A percentile compares a stretch with the other conserved stretches of the same genome.
Conservation (phyloP, 768 basidiomycete species). For the Omphalotus guepiniiformis region DNA sequence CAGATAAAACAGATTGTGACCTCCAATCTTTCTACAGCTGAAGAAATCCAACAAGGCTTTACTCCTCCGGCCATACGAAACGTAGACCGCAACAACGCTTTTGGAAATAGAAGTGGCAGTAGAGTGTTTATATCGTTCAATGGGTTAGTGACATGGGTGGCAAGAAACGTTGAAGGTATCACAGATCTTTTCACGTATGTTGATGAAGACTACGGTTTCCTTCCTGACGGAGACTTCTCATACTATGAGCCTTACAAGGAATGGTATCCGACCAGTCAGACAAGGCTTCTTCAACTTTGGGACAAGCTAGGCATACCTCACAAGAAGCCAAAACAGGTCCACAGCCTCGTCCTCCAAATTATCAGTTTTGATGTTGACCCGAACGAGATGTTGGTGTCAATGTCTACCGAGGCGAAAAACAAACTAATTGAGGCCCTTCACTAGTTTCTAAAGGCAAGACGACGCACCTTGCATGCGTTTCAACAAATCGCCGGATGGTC, state of each 20-base stretch:
- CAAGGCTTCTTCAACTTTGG: neutral
- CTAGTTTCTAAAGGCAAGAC: constrained; percentile 14
- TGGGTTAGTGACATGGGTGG: constrained; percentile 23
- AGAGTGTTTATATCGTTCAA: too few relatives aligned
- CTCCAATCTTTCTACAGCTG: constrained; percentile 14
- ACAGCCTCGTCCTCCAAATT: constrained; percentile 16
- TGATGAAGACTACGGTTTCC: constrained; percentile 19
- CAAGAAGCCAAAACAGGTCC: constrained; percentile 25
- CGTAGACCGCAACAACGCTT: too few relatives aligned
- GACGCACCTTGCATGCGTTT: constrained; percentile 16
- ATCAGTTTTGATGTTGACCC: constrained; percentile 27
- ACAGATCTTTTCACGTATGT: constrained; percentile 19
- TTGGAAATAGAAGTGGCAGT: too few relatives aligned
- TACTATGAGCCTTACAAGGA: neutral
- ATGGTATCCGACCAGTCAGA: neutral
- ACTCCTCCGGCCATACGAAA: too few relatives aligned
- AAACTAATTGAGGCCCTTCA: constrained; percentile 14
- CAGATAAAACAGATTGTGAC: constrained; percentile 36
- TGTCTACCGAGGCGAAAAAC: constrained; percentile 5
- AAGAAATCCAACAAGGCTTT: too few relatives aligned
- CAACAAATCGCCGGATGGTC: constrained; percentile 30
- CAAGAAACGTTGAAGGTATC: constrained; percentile 8
- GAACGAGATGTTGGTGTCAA: constrained; percentile 14
- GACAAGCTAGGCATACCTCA: constrained; percentile 13
- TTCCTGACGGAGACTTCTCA: neutral